Conservation (phyloP, 345 rosid genomes). For the Diplotaxis tenuifolia region DNA sequence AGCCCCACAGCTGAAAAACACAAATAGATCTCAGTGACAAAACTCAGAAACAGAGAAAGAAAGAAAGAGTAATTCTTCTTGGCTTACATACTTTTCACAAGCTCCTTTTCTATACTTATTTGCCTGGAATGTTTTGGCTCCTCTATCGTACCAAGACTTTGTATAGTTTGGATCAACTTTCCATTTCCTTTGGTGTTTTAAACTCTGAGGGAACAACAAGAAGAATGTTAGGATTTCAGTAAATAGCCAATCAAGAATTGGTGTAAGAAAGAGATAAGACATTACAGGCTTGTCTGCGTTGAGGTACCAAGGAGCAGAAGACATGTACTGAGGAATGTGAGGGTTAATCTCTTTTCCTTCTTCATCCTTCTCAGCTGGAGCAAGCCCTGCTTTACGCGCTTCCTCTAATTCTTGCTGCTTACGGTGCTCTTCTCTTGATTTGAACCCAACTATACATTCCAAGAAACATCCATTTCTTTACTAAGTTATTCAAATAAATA, state of each 20-base stretch:
- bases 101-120: slow-evolving; percentile 48
- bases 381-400: not conserved
- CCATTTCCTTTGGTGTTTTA: slow-evolving; percentile 1
- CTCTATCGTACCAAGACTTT: not conserved
- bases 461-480: not conserved
- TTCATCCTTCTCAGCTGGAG: not conserved
- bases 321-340: slow-evolving; percentile 1
- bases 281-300: not conserved
- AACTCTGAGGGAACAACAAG: not conserved
- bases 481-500: not conserved
- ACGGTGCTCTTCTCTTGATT: not conserved
- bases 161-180: not conserved
- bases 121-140: not conserved
- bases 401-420: not conserved
- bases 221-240: not conserved
- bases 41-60: not conserved
- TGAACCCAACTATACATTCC: not conserved
- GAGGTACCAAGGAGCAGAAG: slow-evolving; percentile 1
- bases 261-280: not conserved
- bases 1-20: slow-evolving; percentile 63
- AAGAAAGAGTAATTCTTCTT: not conserved
- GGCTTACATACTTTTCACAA: slow-evolving; percentile 49
- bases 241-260: not conserved
- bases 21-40: not conserved
- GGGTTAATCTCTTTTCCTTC: slow-evolving; percentile 4